Evolutionary conservation across 1,139 yeast genomes (phyloP).

Genomic region (Sugiyamaella grinbergsii): DNA sequence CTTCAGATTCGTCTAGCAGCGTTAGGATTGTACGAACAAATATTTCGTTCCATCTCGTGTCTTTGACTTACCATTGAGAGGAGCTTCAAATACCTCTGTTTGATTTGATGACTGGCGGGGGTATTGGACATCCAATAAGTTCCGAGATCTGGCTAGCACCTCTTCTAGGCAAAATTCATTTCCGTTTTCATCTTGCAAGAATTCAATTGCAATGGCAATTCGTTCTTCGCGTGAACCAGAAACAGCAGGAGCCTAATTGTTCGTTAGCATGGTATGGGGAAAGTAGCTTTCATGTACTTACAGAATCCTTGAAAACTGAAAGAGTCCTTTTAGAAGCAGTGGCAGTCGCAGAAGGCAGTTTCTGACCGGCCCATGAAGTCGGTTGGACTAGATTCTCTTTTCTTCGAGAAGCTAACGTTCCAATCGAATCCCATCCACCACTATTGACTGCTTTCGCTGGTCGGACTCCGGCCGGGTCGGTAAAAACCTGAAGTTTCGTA

Average conservation of each 20-base stretch:
- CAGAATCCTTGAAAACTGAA: conserved; percentile 49
- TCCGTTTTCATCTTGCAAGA: conserved; percentile 48
- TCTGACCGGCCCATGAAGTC: conserved; percentile 70
- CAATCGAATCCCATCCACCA: conserved; percentile 55
- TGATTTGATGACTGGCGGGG: conserved; percentile 24
- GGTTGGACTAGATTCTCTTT: conserved; percentile 68
- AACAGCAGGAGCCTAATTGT: conserved; percentile 16
- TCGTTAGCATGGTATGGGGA: not conserved
- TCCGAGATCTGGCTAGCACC: conserved; percentile 54
- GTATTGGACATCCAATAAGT: conserved; percentile 31
- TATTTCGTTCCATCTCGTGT: no score
- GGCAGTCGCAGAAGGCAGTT: conserved; percentile 39
- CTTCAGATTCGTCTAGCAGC: conserved; percentile 27
- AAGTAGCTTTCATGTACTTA: conserved; percentile 19
- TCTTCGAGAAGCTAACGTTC: conserved; percentile 52
- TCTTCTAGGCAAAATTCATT: conserved; percentile 67
- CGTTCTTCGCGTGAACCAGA: conserved; percentile 58
- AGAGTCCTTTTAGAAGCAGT: conserved; percentile 38
- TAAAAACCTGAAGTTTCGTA: conserved; percentile 38
- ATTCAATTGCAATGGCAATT: conserved; percentile 53
- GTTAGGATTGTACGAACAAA: conserved; percentile 19
- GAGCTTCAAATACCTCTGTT: conserved; percentile 27
- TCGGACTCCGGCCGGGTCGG: conserved; percentile 36
- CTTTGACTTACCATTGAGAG: conserved; percentile 32
- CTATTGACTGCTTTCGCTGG: conserved; percentile 26